A percentile compares a stretch with the other conserved stretches of the same genome.
These are phyloP conservation scores for Liquidambar formosana DNA, from an alignment of 164 flowering plant species.

Conservation along the genomic window DNA sequence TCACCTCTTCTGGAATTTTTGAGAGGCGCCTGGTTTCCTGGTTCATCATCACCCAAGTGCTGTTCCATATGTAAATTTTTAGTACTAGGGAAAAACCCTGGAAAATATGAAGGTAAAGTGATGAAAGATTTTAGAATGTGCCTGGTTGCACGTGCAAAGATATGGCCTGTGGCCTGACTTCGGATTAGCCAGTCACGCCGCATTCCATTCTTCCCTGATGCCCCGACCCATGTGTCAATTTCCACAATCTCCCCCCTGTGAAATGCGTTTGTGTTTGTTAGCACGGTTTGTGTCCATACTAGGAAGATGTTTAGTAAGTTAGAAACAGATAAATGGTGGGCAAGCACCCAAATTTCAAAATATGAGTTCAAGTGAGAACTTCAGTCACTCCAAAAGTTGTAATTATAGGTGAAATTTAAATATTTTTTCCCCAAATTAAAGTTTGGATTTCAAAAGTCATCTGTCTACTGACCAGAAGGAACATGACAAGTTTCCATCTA, in stretches of 20 bases:
- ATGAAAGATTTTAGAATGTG: conserved; percentile 3
- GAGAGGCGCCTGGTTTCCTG: conserved; percentile 68
- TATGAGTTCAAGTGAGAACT: too few species aligned
- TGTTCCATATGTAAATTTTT: conserved; percentile 27
- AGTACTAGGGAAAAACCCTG: background rate
- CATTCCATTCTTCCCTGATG: conserved; percentile 66
- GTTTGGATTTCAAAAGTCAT: too few species aligned
- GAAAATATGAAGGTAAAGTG: background rate
- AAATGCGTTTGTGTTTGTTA: background rate
- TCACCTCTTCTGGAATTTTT: conserved; percentile 78
- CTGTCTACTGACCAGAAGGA: too few species aligned
- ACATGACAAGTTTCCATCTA: too few species aligned
- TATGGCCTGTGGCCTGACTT: conserved; percentile 41
- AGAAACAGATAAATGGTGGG: too few species aligned
- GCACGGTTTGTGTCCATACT: background rate
- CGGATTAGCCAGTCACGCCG: conserved; percentile 56
- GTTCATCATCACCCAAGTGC: conserved; percentile 92
- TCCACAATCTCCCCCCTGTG: conserved; percentile 64
- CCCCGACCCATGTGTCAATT: conserved; percentile 66
- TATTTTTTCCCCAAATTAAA: too few species aligned
- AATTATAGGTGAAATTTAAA: too few species aligned
- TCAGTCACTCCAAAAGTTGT: too few species aligned
- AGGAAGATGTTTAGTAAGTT: too few species aligned
- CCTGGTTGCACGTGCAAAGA: conserved; percentile 62
- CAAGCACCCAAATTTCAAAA: too few species aligned